Conservation (phyloP, 805 yeast genomes). For the Lipomyces yamanashiensis region DNA sequence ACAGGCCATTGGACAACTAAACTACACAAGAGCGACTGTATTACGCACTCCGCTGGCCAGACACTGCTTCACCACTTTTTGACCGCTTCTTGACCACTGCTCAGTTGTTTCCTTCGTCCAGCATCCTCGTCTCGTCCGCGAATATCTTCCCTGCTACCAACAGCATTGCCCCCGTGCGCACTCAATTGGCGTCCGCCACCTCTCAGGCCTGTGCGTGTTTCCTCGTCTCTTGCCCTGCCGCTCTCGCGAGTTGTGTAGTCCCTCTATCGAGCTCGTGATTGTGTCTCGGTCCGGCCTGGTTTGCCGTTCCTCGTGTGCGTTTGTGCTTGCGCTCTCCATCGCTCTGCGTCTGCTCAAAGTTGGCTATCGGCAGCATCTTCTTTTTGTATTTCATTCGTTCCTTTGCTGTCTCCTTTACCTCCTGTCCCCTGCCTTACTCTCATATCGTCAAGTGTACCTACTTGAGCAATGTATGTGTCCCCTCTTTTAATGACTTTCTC, state of each 20-base stretch:
- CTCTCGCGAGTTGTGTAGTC: neutral
- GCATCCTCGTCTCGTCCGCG: no score
- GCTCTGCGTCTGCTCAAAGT: neutral
- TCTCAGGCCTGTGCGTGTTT: constrained; percentile 9
- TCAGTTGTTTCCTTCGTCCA: no score
- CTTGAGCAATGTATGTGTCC: constrained; percentile 1
- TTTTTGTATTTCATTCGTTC: neutral
- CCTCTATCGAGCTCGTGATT: neutral
- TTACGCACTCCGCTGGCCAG: neutral
- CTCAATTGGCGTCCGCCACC: constrained; percentile 8
- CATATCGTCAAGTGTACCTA: no score
- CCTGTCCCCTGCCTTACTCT: neutral
- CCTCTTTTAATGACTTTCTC: neutral
- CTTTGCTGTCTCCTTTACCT: neutral
- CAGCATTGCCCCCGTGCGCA: constrained; percentile 3
- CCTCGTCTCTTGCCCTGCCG: neutral
- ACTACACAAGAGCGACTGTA: neutral
- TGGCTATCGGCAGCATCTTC: neutral
- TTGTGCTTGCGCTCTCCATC: no score
- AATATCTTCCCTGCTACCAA: neutral
- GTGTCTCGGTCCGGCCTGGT: no score
- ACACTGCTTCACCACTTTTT: no score
- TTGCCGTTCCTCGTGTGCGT: no score
- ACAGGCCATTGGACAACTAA: neutral
- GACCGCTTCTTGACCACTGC: no score